Conservation (phyloP, 225 moss, liverwort and hornwort genomes). For the Physcomitrium patens region DNA sequence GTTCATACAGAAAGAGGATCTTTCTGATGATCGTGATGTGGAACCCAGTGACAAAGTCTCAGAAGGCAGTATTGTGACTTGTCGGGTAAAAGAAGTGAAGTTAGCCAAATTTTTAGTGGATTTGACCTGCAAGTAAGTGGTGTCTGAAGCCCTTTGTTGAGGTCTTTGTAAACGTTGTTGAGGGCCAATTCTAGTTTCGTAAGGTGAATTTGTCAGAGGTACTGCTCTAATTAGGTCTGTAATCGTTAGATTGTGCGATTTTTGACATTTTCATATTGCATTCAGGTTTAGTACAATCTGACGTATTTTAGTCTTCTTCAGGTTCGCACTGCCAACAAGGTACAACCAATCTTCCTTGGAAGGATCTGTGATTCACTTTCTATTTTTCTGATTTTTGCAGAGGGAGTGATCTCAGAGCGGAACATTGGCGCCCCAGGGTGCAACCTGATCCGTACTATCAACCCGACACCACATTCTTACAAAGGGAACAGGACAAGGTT, state of each 20-base stretch:
- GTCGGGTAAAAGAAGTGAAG: constrained; percentile 87
- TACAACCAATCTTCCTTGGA: constrained; percentile 13
- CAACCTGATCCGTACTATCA: constrained; percentile 69
- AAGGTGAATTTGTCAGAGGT: constrained; percentile 2
- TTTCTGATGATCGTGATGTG: constrained; percentile 83
- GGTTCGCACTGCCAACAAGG: constrained; percentile 25
- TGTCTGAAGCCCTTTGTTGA: constrained; percentile 16
- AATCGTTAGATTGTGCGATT: constrained; percentile 23
- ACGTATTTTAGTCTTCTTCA: constrained; percentile 39
- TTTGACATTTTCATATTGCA: constrained; percentile 52
- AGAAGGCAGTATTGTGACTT: constrained; percentile 86
- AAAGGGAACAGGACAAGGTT: constrained; percentile 82
- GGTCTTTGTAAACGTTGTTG: constrained; percentile 14
- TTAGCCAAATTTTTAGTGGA: constrained; percentile 69
- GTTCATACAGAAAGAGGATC: constrained; percentile 84
- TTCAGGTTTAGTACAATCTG: constrained; percentile 54
- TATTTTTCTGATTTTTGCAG: constrained; percentile 43
- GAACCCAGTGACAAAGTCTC: constrained; percentile 88
- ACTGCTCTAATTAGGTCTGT: background rate
- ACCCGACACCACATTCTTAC: constrained; percentile 70
- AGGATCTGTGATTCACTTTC: constrained; percentile 21
- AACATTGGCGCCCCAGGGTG: constrained; percentile 62
- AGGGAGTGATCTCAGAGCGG: constrained; percentile 84
- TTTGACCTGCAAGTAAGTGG: constrained; percentile 73
- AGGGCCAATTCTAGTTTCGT: constrained; percentile 9